Conservation (phyloP, 768 basidiomycete genomes). For the Amanita pallidorosea region DNA sequence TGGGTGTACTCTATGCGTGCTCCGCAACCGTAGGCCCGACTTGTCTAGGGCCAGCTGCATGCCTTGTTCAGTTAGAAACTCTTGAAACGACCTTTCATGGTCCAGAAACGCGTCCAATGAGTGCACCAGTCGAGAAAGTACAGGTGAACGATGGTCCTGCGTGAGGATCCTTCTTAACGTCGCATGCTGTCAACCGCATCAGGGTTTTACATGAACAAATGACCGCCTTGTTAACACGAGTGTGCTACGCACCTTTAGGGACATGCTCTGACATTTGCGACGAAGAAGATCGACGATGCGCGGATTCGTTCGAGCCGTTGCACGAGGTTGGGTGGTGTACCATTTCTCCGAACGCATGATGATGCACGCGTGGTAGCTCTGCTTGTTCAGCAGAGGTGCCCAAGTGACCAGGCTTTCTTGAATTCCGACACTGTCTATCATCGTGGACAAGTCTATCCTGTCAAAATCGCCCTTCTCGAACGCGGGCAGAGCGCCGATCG, state of each 20-base stretch:
- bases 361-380: constrained; percentile 22
- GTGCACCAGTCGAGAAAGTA: constrained; percentile 22
- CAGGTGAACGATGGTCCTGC: constrained; percentile 22
- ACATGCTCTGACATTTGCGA: constrained; percentile 17
- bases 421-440: constrained; percentile 22
- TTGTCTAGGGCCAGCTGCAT: constrained; percentile 11
- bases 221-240: not conserved
- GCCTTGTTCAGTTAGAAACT: constrained; percentile 18
- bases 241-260: constrained; percentile 1
- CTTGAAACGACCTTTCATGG: constrained; percentile 24
- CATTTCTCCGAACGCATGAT: constrained; percentile 29
- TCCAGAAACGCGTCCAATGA: constrained; percentile 31
- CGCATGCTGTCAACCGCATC: constrained; percentile 11
- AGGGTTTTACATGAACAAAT: no score
- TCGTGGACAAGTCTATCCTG: constrained; percentile 25
- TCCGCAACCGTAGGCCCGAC: constrained; percentile 19
- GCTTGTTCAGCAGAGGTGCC: constrained; percentile 24
- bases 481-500: constrained; percentile 23
- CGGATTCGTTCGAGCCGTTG: constrained; percentile 22
- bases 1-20: constrained; percentile 19
- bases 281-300: constrained; percentile 21
- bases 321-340: constrained; percentile 19
- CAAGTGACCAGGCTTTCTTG: constrained; percentile 22
- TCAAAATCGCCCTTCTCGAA: constrained; percentile 27
- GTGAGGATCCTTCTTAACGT: constrained; percentile 16